A percentile compares a stretch with the other conserved stretches of the same genome.
Conservation (phyloP, 768 basidiomycete genomes). For the Hebeloma cylindrosporum region DNA sequence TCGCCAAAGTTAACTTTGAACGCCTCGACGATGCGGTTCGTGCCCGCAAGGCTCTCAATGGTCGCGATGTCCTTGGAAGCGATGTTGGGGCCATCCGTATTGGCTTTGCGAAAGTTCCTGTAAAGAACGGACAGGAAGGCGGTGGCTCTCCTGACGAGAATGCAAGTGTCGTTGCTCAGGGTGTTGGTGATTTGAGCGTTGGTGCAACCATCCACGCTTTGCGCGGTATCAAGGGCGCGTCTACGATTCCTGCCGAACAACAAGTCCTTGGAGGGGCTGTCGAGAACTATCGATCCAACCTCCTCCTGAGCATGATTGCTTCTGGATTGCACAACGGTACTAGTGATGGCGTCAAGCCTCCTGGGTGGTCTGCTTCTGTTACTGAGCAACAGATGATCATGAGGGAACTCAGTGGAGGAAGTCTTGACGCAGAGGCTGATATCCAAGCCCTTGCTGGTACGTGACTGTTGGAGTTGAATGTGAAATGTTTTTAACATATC, state of each 20-base stretch:
- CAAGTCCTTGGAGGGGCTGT: slow-evolving; percentile 89
- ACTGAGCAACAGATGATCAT: slow-evolving; percentile 98
- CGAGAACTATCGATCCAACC: slow-evolving; percentile 93
- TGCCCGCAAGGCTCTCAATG: slow-evolving; percentile 93
- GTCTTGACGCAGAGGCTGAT: slow-evolving; percentile 77
- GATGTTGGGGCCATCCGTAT: slow-evolving; percentile 97
- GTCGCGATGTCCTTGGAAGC: slow-evolving; percentile 91
- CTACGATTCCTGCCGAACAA: slow-evolving; percentile 88
- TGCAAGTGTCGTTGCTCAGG: slow-evolving; percentile 68
- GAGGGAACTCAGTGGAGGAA: slow-evolving; percentile 83
- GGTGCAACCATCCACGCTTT: slow-evolving; percentile 88
- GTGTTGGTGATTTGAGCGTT: slow-evolving; percentile 81
- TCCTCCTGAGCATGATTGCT: slow-evolving; percentile 85
- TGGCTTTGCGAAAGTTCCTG: slow-evolving; percentile 95
- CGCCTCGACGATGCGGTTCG: slow-evolving; percentile 94
- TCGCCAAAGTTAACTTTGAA: slow-evolving; percentile 99
- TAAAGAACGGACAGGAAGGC: slow-evolving; percentile 78
- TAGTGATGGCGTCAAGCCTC: slow-evolving; percentile 61
- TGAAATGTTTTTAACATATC: slow-evolving; percentile 7
- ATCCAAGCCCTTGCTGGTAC: slow-evolving; percentile 83
- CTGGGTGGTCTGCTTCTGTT: slow-evolving; percentile 70
- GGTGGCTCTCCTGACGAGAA: slow-evolving; percentile 60
- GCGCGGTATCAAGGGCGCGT: slow-evolving; percentile 87
- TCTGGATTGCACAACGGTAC: slow-evolving; percentile 66
- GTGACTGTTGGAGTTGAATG: slow-evolving; percentile 26